These are phyloP conservation scores for Zizania palustris DNA, from an alignment of 202 grass and related monocot genomes.

Conservation along the genomic window DNA sequence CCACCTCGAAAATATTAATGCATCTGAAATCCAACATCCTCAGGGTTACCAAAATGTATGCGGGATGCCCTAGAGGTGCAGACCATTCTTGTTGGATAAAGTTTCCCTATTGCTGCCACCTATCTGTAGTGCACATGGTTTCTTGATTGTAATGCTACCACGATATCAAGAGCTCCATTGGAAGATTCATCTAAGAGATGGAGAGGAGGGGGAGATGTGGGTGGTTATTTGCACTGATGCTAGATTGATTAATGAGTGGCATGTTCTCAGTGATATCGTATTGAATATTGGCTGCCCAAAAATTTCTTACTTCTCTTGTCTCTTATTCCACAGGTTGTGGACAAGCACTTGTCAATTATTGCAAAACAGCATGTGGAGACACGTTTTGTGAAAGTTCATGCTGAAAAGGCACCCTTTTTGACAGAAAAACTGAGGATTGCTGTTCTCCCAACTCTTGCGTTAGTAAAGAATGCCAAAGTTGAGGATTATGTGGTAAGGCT, in stretches of 20 bases:
- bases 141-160: neutral
- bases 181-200: neutral
- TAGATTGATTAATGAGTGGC: neutral
- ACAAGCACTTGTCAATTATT: conserved; percentile 79
- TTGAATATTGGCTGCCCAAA: neutral
- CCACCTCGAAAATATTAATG: neutral
- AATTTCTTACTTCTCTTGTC: neutral
- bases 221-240: neutral
- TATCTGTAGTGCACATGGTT: neutral
- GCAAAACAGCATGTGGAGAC: conserved; percentile 88
- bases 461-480: conserved; percentile 93
- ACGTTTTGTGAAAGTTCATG: conserved; percentile 88
- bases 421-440: conserved; percentile 82
- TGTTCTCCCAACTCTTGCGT: conserved; percentile 80
- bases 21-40: neutral
- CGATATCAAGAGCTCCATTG: neutral
- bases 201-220: too few species aligned
- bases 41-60: neutral
- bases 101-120: neutral
- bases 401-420: conserved; percentile 93
- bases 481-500: conserved; percentile 79
- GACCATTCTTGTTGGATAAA: neutral
- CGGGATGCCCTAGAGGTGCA: neutral
- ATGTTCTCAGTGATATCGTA: neutral
- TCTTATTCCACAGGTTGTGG: conserved; percentile 66